Base-by-base conservation (phyloP, 257 asterid genomes). In the Orobanche coerulescens region DNA sequence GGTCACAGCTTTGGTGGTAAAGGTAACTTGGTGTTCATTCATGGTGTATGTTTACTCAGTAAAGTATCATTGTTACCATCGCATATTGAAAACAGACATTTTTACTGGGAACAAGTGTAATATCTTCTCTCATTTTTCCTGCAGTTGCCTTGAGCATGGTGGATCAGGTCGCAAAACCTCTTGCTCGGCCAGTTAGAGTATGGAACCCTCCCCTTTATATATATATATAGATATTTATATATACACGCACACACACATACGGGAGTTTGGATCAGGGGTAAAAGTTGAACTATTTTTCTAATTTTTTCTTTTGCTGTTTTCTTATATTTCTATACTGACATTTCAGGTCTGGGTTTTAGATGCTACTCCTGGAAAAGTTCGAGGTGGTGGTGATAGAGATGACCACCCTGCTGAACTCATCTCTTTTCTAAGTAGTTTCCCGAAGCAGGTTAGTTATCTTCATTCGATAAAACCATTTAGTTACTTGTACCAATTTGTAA, bases 1-100 rank as follows among this genome's bases (percentile, higher is more conserved):
- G 98, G 98, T 74, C 98, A 92, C 78, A 92, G 97, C 82, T 92
- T 92, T 75, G 97, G 98, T 50, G 98, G 98, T 59, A 92, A 92
- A 92, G 98, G 98, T 92, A 84, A 64, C 34, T 64, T 37, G 7
- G 36, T 30, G 59, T 23, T 28, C 28, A 23, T 39, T 28, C 50
- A 62, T 54, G 53, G 58, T 61, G 46, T 30, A 39, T 9, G 23
- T 30, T 18, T 40, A 23, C 37, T 51, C 25, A 22, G 66, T 5
- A 23, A 55, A 43, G 6, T 26, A 23, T 62, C 22, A 31, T 18
- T n/a, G 20, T 37, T 9, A n/a, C 24, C 33, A 46, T 48, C 15
- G 69, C 40, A 56, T 42, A 20, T 55, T 36, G 10, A 7, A 1
- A 24, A 57, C 52, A 53, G 19, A 44, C 57, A n/a, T 13, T 47